Base-by-base conservation (phyloP, 2,329 filamentous ascomycete species). In the Polytolypa hystricis region DNA sequence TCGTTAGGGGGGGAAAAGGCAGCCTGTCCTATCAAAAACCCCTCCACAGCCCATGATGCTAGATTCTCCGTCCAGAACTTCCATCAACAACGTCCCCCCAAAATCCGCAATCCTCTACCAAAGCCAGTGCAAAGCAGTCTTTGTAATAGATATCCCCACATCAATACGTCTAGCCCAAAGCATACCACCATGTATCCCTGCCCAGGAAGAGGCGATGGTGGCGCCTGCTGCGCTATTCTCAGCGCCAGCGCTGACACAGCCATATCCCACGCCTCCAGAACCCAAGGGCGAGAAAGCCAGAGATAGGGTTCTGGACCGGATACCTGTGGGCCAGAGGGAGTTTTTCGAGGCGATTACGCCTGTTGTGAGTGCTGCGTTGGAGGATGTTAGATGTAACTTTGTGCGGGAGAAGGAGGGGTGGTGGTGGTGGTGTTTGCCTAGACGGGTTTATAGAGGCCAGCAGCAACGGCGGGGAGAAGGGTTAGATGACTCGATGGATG, bases 111-210 rank as follows among this genome's bases (percentile, higher is more conserved):
- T 77, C 26, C 56, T 79, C 29, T 76, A 70, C 51, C 62, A 69
- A 40, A 72, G 69, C 41, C 34, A 47, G 2, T 48, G 58, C 3
- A 40, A 53, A 5, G 65, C 64, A 4, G 48, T 70, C 20, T 66
- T 66, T 11, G 53, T 79, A 14, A 47, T 79, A 19, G 75, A 79
- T 47, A 69, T 77, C 7, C 74, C 76, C 2, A 52, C 50, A 4
- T 78, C 75, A 1, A 75, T 79, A 38, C 60, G 64, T 12, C 47
- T 60, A 5, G 72, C 70, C 4, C 75, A 79, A 53, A 57, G 56
- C 14, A 51, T 54, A 20, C 20, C 38, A 12, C 32, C 37, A 20
- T 21, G 39, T 16, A 41, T 45, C 14, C 43, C 50, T 34, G 42
- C 10, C 19, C 17, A 43, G 27, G 50, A 53, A 30, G 42, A 48